These are phyloP conservation scores for Rugosomyces carneus DNA, from an alignment of 1,284 basidiomycete species.

Conservation along the genomic window DNA sequence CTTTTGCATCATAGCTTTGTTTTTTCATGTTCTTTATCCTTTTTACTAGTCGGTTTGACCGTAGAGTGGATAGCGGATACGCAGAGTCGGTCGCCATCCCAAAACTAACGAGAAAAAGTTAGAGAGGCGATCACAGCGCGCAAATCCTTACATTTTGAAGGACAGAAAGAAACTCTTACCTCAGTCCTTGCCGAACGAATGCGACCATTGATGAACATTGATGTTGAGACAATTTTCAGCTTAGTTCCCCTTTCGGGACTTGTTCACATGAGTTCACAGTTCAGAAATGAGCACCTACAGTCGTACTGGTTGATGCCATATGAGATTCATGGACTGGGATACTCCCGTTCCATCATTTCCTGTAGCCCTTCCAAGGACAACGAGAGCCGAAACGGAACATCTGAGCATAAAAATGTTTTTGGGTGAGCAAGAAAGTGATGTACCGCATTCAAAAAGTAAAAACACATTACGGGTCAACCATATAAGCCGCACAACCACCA, in stretches of 20 bases:
- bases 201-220: constrained; percentile 35
- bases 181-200: constrained; percentile 41
- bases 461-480: constrained; percentile 41
- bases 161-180: constrained; percentile 20
- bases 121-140: not conserved
- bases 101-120: constrained; percentile 22
- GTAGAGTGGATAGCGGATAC: constrained; percentile 42
- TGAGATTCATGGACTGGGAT: constrained; percentile 44
- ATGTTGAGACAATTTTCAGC: constrained; percentile 36
- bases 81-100: constrained; percentile 32
- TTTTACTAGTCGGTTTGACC: constrained; percentile 28
- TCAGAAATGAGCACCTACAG: constrained; percentile 30
- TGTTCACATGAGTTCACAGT: not conserved
- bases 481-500: constrained; percentile 39
- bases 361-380: constrained; percentile 31
- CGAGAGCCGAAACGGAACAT: constrained; percentile 39
- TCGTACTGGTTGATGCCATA: constrained; percentile 40
- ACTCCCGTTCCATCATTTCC: constrained; percentile 39
- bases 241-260: constrained; percentile 33
- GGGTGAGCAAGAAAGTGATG: too few species aligned
- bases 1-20: too few species aligned
- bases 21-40: too few species aligned
- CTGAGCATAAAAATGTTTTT: constrained; percentile 24
- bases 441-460: too few species aligned
- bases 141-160: constrained; percentile 5